Evolutionary conservation across 176 grass and related monocot species (phyloP), one percentile per base, ranked within the genome.

Genomic region (Rhynchospora breviuscula): DNA sequence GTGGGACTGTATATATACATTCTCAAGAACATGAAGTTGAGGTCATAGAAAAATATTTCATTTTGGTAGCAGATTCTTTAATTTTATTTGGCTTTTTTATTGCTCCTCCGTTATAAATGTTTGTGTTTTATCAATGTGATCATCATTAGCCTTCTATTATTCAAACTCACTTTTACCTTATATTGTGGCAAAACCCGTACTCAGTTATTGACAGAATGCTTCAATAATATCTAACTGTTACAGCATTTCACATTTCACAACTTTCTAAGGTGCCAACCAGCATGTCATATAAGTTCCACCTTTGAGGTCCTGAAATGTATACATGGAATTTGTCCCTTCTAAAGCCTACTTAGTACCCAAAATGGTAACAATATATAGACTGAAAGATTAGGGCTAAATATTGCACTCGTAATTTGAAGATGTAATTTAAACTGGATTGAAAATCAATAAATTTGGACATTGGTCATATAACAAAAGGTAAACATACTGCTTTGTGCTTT

Each of bases 201-300:
- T 40, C 25, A 52, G 47, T 22, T 26, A 75, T 73, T 10, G 4
- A 74, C 70, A 23, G 9, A 64, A 73, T 66, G 15, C 12, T 14
- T 66, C 5, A 49, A 22, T 49, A 47, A 19, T 49, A 74, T 46
- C 70, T 75, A 75, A 49, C 70, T 52, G 70, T n/a, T 52, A 75
- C 70, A 52, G 10, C 47, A 29, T 29, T 29, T 29, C 26, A 29
- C 47, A 52, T 75, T 49, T 52, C 10, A 47, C 21, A 75, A 52
- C 70, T 25, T 51, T 75, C 7, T 12, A 10, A 52, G 10, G 21
- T 75, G 44, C 12, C 47, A 52, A 75, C 70, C 70, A 75, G 21
- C 70, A 75, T 75, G 70, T 77, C 49, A 56, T 26, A 49, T 33
- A 77, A 56, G 21, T 76, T 76, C 52, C 21, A n/a, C 14, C 52